Conservation (phyloP, 495 filamentous ascomycete genomes). For the Podospora bellae-mahoneyi region DNA sequence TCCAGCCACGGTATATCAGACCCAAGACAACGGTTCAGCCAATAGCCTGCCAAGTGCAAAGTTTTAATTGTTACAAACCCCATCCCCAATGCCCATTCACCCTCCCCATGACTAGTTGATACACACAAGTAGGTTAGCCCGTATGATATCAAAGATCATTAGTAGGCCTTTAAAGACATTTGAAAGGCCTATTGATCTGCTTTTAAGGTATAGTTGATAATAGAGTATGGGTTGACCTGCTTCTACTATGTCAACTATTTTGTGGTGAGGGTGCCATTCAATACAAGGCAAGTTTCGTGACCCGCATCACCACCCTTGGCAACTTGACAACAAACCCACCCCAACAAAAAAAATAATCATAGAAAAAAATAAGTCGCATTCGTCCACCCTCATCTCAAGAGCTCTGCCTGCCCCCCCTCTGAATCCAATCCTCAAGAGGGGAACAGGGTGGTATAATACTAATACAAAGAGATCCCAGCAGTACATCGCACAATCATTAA, state of each 20-base stretch:
- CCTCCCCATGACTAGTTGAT: too few species aligned
- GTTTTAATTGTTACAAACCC: not conserved
- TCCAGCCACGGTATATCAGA: not conserved
- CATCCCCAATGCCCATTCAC: not conserved
- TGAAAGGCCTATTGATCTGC: too few species aligned
- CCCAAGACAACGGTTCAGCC: not conserved
- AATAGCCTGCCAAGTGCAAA: not conserved
- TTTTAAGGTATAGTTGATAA: too few species aligned
- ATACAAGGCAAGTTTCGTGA: too few species aligned
- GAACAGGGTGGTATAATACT: constrained; percentile 19
- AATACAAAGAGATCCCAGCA: not conserved
- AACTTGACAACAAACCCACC: not conserved
- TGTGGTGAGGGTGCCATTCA: too few species aligned
- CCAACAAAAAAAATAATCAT: not conserved
- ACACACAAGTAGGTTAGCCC: too few species aligned
- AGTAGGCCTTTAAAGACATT: too few species aligned
- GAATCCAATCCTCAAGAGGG: not conserved
- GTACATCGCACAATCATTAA: constrained; percentile 9
- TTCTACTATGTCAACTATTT: too few species aligned
- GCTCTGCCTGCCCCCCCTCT: not conserved
- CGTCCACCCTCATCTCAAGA: not conserved
- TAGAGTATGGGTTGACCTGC: too few species aligned
- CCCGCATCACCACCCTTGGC: not conserved
- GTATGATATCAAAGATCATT: too few species aligned
- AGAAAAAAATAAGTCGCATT: not conserved